Evolutionary conservation across 1,139 yeast genomes (phyloP).

Genomic region (Hyphopichia khmerensis): DNA sequence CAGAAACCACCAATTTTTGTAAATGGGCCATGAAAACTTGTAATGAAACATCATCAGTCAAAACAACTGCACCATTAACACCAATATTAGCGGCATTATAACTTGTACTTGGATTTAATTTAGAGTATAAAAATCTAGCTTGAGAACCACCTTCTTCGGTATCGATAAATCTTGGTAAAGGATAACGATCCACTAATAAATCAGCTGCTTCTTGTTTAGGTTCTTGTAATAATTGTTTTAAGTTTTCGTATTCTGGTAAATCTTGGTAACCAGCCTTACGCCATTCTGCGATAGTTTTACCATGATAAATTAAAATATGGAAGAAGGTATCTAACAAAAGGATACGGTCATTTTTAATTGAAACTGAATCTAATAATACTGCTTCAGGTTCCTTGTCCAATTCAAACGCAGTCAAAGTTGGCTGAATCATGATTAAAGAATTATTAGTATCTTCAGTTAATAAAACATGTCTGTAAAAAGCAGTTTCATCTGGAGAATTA

Average conservation of each 20-base stretch:
- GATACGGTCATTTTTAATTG: slow-evolving; percentile 86
- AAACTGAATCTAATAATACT: slow-evolving; percentile 90
- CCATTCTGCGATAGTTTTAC: slow-evolving; percentile 95
- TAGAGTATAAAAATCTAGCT: slow-evolving; percentile 92
- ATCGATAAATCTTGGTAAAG: slow-evolving; percentile 93
- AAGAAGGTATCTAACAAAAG: slow-evolving; percentile 90
- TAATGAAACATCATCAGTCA: slow-evolving; percentile 91
- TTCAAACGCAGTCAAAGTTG: slow-evolving; percentile 84
- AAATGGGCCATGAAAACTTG: slow-evolving; percentile 91
- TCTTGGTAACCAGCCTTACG: slow-evolving; percentile 94
- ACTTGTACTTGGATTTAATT: slow-evolving; percentile 89
- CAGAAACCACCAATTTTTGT: slow-evolving; percentile 74
- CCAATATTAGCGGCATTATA: slow-evolving; percentile 60
- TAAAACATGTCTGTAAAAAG: slow-evolving; percentile 91
- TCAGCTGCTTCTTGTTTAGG: slow-evolving; percentile 94
- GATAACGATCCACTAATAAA: slow-evolving; percentile 88
- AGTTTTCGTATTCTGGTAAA: slow-evolving; percentile 83
- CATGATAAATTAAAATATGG: slow-evolving; percentile 94
- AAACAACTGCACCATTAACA: slow-evolving; percentile 71
- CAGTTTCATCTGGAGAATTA: slow-evolving; percentile 98
- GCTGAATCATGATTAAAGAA: slow-evolving; percentile 96
- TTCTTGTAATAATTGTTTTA: slow-evolving; percentile 80
- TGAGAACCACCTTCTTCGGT: slow-evolving; percentile 98
- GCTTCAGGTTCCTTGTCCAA: slow-evolving; percentile 84
- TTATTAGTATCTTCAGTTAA: slow-evolving; percentile 89